Evolutionary conservation across 306 rosid genomes (phyloP), one percentile per base, ranked within the genome.

Genomic region (Carpinus fangiana): DNA sequence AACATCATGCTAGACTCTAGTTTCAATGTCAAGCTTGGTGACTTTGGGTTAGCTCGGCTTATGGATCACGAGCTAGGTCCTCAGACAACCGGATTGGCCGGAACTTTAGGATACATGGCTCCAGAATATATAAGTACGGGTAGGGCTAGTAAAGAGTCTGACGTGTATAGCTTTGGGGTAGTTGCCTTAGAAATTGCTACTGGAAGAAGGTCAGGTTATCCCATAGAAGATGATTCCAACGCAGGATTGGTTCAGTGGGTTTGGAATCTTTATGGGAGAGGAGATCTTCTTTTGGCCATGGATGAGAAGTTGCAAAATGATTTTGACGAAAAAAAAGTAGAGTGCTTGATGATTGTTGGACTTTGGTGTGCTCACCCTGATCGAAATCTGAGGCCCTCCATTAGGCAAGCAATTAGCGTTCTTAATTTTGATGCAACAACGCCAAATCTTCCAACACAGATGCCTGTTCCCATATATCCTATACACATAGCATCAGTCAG

Each of bases 21-120:
- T 51, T 84, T 69, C 48, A 76, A 67, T 12, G 52, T 48, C 52
- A 48, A 48, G 74, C 80, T 80, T 5, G 79, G 87, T 51, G 87
- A 84, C 53, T 84, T 84, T 11, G 80, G 87, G 20, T 73, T 84
- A 61, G 87, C 80, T 14, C 57, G 73, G 71, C 65, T 80, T 1
- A 17, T 84, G 70, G 77, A 72, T 17, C 87, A 84, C 14, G 84
- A 81, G 60, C 46, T 86, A 8, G 82, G 79, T 0, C 87, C 81
- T 2, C 80, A 87, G 18, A 87, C 86, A 68, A 60, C 84, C 0
- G 76, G 69, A 7, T 4, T 81, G 0, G 82, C 77, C 1, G 87
- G 90, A 21, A 87, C 90, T 0, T 11, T 81, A 0, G 87, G 85
- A 0, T 84, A 87, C 50, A 2, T 87, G 74, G 87, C 88, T 53